Base-by-base conservation (phyloP, 139 green algal genomes). In the Volvox africanus region DNA sequence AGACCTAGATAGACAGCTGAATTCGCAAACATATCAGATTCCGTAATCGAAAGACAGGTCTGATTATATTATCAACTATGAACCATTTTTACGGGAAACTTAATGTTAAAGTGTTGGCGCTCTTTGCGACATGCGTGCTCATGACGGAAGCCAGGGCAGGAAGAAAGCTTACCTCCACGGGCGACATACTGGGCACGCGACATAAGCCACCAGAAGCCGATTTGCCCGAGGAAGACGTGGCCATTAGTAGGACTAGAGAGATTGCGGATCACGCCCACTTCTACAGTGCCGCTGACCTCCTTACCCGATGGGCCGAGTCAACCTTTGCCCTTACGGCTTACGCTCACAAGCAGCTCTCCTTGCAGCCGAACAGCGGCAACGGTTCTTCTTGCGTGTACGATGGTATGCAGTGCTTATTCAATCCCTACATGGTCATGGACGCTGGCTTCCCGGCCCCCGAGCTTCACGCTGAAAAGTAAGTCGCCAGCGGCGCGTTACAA, bases 381-480 rank as follows among this genome's bases (percentile, higher is more conserved):
- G 65, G 65, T 16, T 67, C 61, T 24, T 16, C 35, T 26, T 88
- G 82, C 65, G 65, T 88, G 13, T 65, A 88, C 65, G 65, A 88
- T 18, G 65, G 82, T 26, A 35, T 36, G 33, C 33, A 50, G 9
- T 88, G 82, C 35, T 22, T 79, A 16, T 65, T 88, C 32, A 88
- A 88, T 22, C 82, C 82, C 3, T 24, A 36, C 30, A 61, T 44
- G 24, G 12, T 79, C 9, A 36, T 17, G 19, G 24, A 17, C 33
- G 9, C 33, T 2, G 22, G 22, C 33, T 88, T 88, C 35, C 82
- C 82, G 0, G 22, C 22, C 9, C 82, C 82, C 12, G 20, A 65
- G 62, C 21, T 67, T 14, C 33, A 61, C 2, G 61, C 32, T 14
- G 82, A 88, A 62, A 22, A 18, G 82, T 88, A 44, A 67, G 82